Conservation (phyloP, 2,329 filamentous ascomycete species). For the Pseudomassariella vexata region DNA sequence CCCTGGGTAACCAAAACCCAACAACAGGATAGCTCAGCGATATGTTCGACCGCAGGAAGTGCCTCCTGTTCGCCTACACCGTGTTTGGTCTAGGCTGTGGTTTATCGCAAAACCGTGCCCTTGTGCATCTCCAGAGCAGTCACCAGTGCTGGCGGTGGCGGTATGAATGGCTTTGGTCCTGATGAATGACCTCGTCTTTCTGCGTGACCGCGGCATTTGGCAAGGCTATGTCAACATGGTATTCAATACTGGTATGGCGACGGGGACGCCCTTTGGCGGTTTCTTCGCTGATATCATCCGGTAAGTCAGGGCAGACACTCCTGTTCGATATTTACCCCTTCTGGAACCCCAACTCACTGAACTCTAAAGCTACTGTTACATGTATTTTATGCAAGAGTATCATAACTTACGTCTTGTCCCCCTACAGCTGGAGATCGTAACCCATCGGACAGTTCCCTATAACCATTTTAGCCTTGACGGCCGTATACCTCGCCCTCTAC, state of each 20-base stretch:
- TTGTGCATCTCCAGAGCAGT: conserved; percentile 49
- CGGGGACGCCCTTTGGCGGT: conserved; percentile 66
- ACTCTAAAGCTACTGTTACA: too few species aligned
- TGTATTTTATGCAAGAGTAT: too few species aligned
- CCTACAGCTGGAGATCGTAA: conserved; percentile 74
- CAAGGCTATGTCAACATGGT: conserved; percentile 61
- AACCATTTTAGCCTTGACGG: conserved; percentile 57
- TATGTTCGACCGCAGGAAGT: conserved; percentile 55
- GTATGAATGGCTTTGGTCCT: conserved; percentile 61
- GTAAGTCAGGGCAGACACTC: too few species aligned
- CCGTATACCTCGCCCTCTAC: conserved; percentile 58
- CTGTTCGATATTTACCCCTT: too few species aligned
- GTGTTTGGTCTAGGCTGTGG: conserved; percentile 59
- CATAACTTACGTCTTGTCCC: too few species aligned
- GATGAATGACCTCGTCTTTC: conserved; percentile 55
- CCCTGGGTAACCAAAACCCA: too few species aligned
- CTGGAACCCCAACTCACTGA: too few species aligned
- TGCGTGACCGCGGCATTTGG: conserved; percentile 59
- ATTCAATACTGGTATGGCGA: conserved; percentile 61
- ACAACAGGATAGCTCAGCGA: too few species aligned
- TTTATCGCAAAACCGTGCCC: conserved; percentile 51
- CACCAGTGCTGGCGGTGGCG: conserved; percentile 48
- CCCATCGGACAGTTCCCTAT: conserved; percentile 68
- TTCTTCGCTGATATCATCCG: conserved; percentile 64
- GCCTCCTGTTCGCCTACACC: conserved; percentile 50